These are phyloP conservation scores for Yamadazyma aaseri DNA, from an alignment of 1,139 yeast species.

Conservation along the genomic window DNA sequence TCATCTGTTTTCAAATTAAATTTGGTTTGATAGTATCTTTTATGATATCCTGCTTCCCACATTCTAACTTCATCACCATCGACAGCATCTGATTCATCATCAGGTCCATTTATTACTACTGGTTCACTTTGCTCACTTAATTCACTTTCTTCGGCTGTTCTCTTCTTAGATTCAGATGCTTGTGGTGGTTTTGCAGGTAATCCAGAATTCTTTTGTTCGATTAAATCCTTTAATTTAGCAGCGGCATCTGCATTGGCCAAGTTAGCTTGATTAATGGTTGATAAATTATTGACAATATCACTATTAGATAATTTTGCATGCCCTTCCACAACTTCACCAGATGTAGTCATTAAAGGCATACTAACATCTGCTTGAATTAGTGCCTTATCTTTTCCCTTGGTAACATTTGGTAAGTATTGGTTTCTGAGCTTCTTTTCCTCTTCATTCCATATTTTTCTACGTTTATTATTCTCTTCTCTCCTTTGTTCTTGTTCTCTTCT, in stretches of 20 bases:
- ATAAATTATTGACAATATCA: conserved; percentile 69
- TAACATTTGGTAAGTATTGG: conserved; percentile 35
- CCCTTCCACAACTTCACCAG: conserved; percentile 67
- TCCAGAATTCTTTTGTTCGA: conserved; percentile 27
- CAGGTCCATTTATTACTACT: conserved; percentile 20
- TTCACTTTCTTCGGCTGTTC: conserved; percentile 22
- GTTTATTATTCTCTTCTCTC: conserved; percentile 59
- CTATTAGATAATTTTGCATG: conserved; percentile 63
- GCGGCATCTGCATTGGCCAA: conserved; percentile 75
- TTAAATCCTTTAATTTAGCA: conserved; percentile 53
- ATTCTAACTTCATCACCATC: conserved; percentile 62
- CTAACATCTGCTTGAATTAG: conserved; percentile 70
- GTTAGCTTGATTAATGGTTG: conserved; percentile 70
- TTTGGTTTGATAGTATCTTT: conserved; percentile 76
- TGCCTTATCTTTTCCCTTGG: conserved; percentile 74
- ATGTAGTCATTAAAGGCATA: conserved; percentile 72
- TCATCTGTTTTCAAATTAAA: conserved; percentile 58
- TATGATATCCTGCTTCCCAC: conserved; percentile 86
- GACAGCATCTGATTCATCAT: conserved; percentile 17
- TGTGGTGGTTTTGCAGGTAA: conserved; percentile 34
- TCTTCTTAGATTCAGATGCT: conserved; percentile 9
- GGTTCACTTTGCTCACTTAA: conserved; percentile 20
- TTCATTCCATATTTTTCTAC: conserved; percentile 51
- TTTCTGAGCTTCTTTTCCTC: conserved; percentile 37
- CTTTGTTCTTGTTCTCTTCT: conserved; percentile 68